Conservation (phyloP, 78 protist species). For the Monocercomonoides exilis region DNA sequence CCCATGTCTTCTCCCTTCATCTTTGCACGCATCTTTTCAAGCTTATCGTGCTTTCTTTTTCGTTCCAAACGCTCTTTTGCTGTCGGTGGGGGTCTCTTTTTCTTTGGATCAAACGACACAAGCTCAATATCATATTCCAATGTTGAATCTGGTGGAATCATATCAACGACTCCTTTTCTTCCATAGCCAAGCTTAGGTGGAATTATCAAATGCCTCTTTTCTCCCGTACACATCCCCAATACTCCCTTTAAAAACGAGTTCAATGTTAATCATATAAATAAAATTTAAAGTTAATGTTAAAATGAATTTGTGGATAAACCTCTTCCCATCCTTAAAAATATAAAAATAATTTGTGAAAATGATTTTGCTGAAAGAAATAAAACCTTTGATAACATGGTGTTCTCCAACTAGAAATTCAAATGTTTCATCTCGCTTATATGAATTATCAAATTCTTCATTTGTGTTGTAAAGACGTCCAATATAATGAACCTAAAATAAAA, state of each 20-base stretch:
- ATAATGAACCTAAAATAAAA: not conserved
- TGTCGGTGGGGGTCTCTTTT: not conserved
- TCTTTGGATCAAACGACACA: not conserved
- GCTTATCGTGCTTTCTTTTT: not conserved
- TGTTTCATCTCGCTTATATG: not conserved
- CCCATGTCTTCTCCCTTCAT: not conserved
- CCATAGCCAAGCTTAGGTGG: conserved; percentile 60
- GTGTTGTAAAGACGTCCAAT: not conserved
- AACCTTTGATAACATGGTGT: not conserved
- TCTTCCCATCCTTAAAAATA: not conserved
- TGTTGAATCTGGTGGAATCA: conserved; percentile 39
- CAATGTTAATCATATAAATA: too few species aligned
- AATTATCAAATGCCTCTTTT: conserved; percentile 46
- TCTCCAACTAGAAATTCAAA: not conserved
- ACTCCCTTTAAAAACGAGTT: conserved; percentile 32
- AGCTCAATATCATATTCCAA: not conserved
- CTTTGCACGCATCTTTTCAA: not conserved
- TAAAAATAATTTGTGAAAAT: not conserved
- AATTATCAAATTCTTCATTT: not conserved
- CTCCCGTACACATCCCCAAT: conserved; percentile 57
- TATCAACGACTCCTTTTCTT: conserved; percentile 35
- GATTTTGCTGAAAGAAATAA: not conserved
- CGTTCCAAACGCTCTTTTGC: not conserved
- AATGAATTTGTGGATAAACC: too few species aligned
- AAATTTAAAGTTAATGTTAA: too few species aligned